Conservation (phyloP, 768 basidiomycete species). For the Tremella fuciformis region DNA sequence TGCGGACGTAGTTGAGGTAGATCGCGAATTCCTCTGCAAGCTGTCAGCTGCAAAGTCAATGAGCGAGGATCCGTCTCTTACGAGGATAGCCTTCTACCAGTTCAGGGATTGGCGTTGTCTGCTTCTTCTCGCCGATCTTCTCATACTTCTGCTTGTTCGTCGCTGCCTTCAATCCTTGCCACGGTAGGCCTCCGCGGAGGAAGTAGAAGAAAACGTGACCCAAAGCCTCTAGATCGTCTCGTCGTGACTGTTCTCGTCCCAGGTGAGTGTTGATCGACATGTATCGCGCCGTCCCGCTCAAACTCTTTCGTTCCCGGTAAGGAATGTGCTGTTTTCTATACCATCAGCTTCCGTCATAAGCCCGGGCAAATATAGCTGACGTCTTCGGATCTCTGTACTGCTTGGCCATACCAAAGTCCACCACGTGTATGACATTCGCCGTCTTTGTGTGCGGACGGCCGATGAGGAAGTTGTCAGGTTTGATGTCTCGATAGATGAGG, state of each 20-base stretch:
- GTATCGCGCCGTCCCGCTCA: slow-evolving; percentile 96
- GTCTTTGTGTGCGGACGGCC: slow-evolving; percentile 89
- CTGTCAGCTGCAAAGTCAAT: not conserved
- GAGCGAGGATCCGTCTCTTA: slow-evolving; percentile 21
- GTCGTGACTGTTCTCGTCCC: slow-evolving; percentile 77
- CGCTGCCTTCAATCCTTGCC: slow-evolving; percentile 98
- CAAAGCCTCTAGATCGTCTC: slow-evolving; percentile 97
- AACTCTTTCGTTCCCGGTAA: slow-evolving; percentile 94
- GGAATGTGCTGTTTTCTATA: slow-evolving; percentile 91
- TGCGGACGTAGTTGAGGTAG: slow-evolving; percentile 98
- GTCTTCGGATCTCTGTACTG: slow-evolving; percentile 99
- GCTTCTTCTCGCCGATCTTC: slow-evolving; percentile 99
- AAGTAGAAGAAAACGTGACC: slow-evolving; percentile 99
- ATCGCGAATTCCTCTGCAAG: slow-evolving; percentile 90
- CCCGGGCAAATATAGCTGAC: slow-evolving; percentile 19
- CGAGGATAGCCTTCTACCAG: slow-evolving; percentile 86
- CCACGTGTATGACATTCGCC: slow-evolving; percentile 68
- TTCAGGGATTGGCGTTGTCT: slow-evolving; percentile 95
- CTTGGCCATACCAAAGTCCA: slow-evolving; percentile 99
- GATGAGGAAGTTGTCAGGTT: slow-evolving; percentile 98
- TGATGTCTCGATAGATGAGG: slow-evolving; percentile 98
- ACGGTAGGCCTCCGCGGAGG: slow-evolving; percentile 89
- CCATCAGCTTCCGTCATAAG: not conserved
- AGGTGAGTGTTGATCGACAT: slow-evolving; percentile 99
- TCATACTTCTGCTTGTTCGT: slow-evolving; percentile 99